Evolutionary conservation across 192 early-diverging fungal species (phyloP).

Genomic region (Coemansia javaensis): DNA sequence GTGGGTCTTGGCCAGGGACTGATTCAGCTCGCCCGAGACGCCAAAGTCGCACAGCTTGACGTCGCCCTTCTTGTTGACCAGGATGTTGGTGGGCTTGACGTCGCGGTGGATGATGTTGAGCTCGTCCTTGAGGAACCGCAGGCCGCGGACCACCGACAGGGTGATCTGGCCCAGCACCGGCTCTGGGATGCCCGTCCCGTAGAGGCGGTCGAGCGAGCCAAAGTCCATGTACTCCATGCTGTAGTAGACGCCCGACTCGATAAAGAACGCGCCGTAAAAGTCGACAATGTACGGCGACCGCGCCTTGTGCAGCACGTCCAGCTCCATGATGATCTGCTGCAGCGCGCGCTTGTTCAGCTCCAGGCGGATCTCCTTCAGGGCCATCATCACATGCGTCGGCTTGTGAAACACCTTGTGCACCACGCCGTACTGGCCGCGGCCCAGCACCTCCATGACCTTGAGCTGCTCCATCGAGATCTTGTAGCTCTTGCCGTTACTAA

Average conservation of each 20-base stretch:
- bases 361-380: conserved; percentile 87
- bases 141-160: conserved; percentile 71
- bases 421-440: conserved; percentile 89
- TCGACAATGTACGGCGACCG: conserved; percentile 89
- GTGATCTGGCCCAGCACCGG: conserved; percentile 71
- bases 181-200: conserved; percentile 77
- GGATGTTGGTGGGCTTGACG: conserved; percentile 93
- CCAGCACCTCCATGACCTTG: conserved; percentile 69
- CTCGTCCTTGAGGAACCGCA: conserved; percentile 83
- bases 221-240: conserved; percentile 99
- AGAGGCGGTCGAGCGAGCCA: conserved; percentile 85
- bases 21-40: conserved; percentile 82
- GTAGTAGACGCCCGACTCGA: conserved; percentile 94
- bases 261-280: conserved; percentile 96
- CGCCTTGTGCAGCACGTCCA: conserved; percentile 87
- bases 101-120: conserved; percentile 90
- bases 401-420: conserved; percentile 86
- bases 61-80: conserved; percentile 79
- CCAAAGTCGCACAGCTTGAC: conserved; percentile 98
- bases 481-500: conserved; percentile 81
- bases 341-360: conserved; percentile 84
- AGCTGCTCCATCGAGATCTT: conserved; percentile 86
- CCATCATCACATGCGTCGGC: conserved; percentile 85
- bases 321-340: conserved; percentile 94
- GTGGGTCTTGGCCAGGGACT: conserved; percentile 88